Evolutionary conservation across 108 stramenopile genomes (phyloP).

Genomic region (Conticribra weissflogii): DNA sequence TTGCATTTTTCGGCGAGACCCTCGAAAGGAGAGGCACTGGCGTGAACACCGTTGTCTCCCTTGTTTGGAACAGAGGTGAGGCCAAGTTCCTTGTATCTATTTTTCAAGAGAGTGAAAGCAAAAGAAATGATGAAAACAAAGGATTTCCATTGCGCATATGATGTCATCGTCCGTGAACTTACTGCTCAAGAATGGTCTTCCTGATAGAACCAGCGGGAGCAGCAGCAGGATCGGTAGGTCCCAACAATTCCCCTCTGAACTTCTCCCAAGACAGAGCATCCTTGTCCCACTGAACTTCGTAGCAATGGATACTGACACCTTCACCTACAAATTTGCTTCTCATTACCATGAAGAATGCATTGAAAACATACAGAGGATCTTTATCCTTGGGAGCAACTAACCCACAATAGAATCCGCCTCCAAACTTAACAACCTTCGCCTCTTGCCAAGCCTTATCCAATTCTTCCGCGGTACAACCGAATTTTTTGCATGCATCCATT

Average conservation of each 20-base stretch:
- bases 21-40: constrained; percentile 91
- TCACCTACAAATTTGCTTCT: constrained; percentile 86
- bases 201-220: constrained; percentile 83
- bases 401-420: constrained; percentile 96
- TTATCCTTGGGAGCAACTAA: constrained; percentile 55
- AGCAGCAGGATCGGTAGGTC: constrained; percentile 89
- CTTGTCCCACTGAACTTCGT: constrained; percentile 88
- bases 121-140: neutral
- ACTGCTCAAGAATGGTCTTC: constrained; percentile 68
- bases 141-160: neutral
- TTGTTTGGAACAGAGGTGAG: constrained; percentile 75
- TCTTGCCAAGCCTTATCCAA: constrained; percentile 80
- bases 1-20: constrained; percentile 90
- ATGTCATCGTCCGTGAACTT: constrained; percentile 6
- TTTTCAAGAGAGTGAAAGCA: neutral
- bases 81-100: constrained; percentile 70
- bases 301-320: constrained; percentile 82
- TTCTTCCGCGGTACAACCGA: constrained; percentile 70
- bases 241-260: constrained; percentile 83
- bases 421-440: constrained; percentile 88
- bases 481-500: constrained; percentile 87
- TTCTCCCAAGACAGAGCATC: constrained; percentile 75
- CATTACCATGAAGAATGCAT: constrained; percentile 95
- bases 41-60: constrained; percentile 95
- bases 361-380: constrained; percentile 85